A percentile compares a stretch with the other conserved stretches of the same genome.
Conservation (phyloP, 257 asterid genomes). For the Misopates orontium region DNA sequence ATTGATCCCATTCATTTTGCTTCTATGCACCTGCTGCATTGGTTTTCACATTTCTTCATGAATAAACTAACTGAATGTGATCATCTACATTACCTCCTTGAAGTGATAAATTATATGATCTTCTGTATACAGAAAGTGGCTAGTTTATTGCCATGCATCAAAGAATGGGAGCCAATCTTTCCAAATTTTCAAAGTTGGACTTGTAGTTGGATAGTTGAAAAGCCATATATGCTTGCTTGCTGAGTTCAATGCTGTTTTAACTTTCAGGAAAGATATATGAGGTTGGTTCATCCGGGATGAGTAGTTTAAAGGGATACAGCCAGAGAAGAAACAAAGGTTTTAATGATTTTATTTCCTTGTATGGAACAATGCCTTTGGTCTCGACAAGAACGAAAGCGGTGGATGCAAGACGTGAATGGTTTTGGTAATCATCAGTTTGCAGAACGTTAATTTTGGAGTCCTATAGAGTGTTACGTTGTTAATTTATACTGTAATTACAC, state of each 20-base stretch:
- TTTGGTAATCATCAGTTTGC: constrained; percentile 33
- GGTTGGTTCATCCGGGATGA: constrained; percentile 57
- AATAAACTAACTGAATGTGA: too few relatives aligned
- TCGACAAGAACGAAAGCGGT: constrained; percentile 49
- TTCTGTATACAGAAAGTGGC: neutral
- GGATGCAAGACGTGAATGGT: constrained; percentile 49
- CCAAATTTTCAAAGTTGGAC: neutral
- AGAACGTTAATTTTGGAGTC: neutral
- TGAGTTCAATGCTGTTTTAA: neutral
- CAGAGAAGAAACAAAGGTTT: constrained; percentile 49
- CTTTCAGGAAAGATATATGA: constrained; percentile 57
- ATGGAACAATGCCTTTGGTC: constrained; percentile 58
- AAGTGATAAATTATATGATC: too few relatives aligned
- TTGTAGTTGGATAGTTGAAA: neutral
- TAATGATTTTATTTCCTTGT: constrained; percentile 47
- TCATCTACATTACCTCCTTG: too few relatives aligned
- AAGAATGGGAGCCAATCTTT: neutral
- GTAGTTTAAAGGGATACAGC: constrained; percentile 44
- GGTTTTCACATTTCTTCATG: too few relatives aligned
- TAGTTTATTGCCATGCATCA: neutral
- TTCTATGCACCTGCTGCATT: too few relatives aligned
- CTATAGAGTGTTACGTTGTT: neutral
- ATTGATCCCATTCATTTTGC: too few relatives aligned
- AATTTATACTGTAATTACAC: neutral
- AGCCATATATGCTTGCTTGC: neutral